Evolutionary conservation across 2,329 filamentous ascomycete genomes (phyloP).

Genomic region (Ophiostoma pallidulum): DNA sequence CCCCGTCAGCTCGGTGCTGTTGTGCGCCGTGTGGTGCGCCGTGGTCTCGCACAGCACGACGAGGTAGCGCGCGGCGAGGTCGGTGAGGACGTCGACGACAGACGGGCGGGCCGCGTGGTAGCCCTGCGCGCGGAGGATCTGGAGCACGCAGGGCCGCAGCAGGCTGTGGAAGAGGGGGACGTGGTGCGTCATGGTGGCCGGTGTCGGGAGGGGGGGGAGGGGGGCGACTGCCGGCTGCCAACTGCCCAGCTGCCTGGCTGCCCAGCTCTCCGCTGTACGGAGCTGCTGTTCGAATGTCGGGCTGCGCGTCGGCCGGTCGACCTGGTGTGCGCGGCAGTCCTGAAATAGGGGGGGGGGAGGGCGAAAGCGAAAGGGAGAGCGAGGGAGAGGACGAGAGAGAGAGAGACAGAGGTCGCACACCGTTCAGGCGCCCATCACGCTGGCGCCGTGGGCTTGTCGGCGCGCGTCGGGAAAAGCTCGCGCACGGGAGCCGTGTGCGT

Average conservation of each 20-base stretch:
- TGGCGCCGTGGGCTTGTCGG: not conserved
- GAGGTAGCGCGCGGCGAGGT: conserved; percentile 76
- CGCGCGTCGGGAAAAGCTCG: not conserved
- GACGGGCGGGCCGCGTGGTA: conserved; percentile 75
- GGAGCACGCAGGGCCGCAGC: conserved; percentile 76
- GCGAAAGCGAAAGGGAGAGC: not conserved
- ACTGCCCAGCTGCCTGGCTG: too few species aligned
- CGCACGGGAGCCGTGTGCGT: too few species aligned
- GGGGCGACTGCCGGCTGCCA: too few species aligned
- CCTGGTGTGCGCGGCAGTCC: too few species aligned
- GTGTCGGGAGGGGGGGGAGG: too few species aligned
- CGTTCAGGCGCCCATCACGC: not conserved
- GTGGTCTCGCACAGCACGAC: conserved; percentile 63
- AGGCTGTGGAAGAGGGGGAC: conserved; percentile 59
- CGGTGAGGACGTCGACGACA: conserved; percentile 79
- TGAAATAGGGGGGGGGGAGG: too few species aligned
- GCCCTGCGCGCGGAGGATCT: conserved; percentile 84
- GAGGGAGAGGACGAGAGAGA: too few species aligned
- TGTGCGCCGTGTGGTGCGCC: conserved; percentile 59
- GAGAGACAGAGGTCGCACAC: not conserved
- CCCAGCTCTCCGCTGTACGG: too few species aligned
- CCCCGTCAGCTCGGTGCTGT: conserved; percentile 55
- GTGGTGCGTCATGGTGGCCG: conserved; percentile 32
- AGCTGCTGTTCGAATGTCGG: too few species aligned
- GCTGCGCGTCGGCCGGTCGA: too few species aligned